Base-by-base conservation (phyloP, 2,329 filamentous ascomycete genomes). In the Sporothrix brunneoviolacea region DNA sequence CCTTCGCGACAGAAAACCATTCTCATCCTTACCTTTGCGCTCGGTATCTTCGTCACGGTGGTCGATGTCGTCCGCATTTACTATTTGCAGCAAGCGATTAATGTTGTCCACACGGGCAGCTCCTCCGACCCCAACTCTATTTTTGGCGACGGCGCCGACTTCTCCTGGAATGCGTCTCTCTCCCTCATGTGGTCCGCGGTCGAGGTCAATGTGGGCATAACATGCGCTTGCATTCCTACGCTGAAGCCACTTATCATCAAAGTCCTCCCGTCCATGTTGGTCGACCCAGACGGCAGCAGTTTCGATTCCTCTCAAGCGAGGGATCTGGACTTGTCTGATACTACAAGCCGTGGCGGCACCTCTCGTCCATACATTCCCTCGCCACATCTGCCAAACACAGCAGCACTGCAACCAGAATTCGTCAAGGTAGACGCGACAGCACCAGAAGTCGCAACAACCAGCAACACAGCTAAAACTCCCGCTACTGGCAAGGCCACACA, bases 161-260 rank as follows among this genome's bases (percentile, higher is more conserved):
- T 82, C 59, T 69, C 76, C 49, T 88, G 81, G 83, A 90, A 91
- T 62, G 87, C 88, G 1, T 88, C 88, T 1, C 70, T 90, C 5
- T 88, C 88, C 0, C 84, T 94, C 62, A 91, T 95, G 87, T 97
- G 91, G 91, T 91, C 87, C 15, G 86, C 85, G 12, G 82, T 96
- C 48, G 91, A 96, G 65, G 89, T 95, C 61, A 93, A 95, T 57
- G 74, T 94, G 1, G 91, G 89, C 16, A 90, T 96, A 59, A 84
- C 90, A 56, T 95, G 88, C 62, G 91, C 86, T 37, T 95, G 90
- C 60, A 86, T 96, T n/a, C 91, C 91, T 8, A 91, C 86, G 0
- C 70, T 96, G 55, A 96, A 96, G 64, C 91, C 91, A 1, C 72
- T 97, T 7, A 82, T 91, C 50, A 79, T 87, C 57, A 74, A 74